Evolutionary conservation across 73 alveolate genomes (phyloP).

Genomic region (Paramecium tetraurelia): DNA sequence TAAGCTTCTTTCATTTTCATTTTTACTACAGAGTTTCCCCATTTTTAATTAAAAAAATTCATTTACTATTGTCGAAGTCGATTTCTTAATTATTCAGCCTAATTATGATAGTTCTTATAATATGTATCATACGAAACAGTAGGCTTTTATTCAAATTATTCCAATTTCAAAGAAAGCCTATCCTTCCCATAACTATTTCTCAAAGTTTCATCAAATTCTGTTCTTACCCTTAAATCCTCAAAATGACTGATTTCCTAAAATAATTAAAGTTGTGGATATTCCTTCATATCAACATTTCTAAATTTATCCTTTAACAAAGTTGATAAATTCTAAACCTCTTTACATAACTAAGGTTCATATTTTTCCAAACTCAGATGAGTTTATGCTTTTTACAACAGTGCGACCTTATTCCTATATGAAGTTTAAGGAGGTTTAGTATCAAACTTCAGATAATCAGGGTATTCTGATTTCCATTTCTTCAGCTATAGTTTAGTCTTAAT

Average conservation of each 20-base stretch:
- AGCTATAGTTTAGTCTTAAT: background rate
- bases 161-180: background rate
- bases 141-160: background rate
- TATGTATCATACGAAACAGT: background rate
- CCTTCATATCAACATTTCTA: background rate
- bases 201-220: background rate
- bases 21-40: slow-evolving; percentile 44
- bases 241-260: background rate
- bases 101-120: background rate
- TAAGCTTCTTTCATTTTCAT: slow-evolving; percentile 33
- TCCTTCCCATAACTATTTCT: background rate
- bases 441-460: background rate
- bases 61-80: background rate
- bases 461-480: slow-evolving; percentile 14
- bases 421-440: background rate
- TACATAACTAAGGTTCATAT: background rate
- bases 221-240: background rate
- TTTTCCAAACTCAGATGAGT: background rate
- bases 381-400: background rate
- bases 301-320: background rate
- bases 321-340: background rate
- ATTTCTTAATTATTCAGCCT: slow-evolving; percentile 34
- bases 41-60: slow-evolving; percentile 22
- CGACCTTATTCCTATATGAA: background rate
- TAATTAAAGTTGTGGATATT: slow-evolving; percentile 27